Evolutionary conservation across 331 rosid genomes (phyloP), one percentile per base, ranked within the genome.

Genomic region (Quercus lobata): DNA sequence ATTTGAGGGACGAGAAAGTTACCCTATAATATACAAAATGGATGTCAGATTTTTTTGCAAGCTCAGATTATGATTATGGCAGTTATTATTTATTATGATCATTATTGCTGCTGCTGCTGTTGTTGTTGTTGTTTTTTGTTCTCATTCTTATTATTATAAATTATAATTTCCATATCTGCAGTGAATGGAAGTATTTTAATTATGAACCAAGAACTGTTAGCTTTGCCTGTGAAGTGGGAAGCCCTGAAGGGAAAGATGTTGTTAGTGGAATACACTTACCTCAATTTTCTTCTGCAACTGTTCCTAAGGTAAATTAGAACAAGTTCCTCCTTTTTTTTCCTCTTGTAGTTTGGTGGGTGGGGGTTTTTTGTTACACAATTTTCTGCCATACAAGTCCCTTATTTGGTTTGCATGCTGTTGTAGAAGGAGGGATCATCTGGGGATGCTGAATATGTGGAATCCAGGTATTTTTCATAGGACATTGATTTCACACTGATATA

Each of bases 151-250:
- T 55, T 55, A 7, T 25, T 63, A 54, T 65, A 19, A 54, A 68
- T 49, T 32, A 14, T 22, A 52, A 25, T 62, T 80, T 5, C 54
- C 54, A 57, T 58, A 53, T 75, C 22, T 78, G 57, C 77, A 93
- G 97, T 85, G 94, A 93, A 84, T 93, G 99, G 94, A 92, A 76
- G 61, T 83, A 85, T 81, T 95, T 88, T 79, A 83, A 82, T 57
- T 95, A 93, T 65, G 91, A 86, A 69, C 76, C 93, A 29, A 90
- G 81, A 84, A 74, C 60, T 61, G 82, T 95, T 79, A 90, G 84
- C 65, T 91, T 95, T 78, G 83, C 87, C 54, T 41, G 82, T 32
- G 84, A 80, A 54, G 68, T 56, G 30, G 91, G 86, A 71, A 85
- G 76, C 69, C 76, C 81, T 18, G 84, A 84, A 76, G 83, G 72